Evolutionary conservation across 345 rosid species (phyloP).

Genomic region (Acer negundo): DNA sequence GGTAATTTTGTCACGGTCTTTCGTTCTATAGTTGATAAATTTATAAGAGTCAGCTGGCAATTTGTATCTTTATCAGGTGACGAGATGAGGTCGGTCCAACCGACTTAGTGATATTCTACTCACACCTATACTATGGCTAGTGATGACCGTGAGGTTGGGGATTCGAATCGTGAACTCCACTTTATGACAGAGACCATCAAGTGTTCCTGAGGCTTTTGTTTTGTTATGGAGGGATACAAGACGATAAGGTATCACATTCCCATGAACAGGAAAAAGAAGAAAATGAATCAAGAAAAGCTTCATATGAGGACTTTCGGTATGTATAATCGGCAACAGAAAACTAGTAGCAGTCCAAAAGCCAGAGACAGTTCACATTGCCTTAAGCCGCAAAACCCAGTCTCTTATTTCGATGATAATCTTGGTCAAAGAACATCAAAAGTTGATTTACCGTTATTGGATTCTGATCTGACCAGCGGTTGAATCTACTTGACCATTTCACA

Average conservation of each 20-base stretch:
- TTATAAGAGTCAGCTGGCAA: too few relatives aligned
- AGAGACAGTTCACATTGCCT: conserved; percentile 10
- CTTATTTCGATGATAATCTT: neutral
- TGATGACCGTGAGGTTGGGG: too few relatives aligned
- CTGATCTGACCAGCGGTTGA: neutral
- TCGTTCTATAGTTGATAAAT: too few relatives aligned
- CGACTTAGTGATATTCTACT: too few relatives aligned
- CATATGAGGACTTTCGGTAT: neutral
- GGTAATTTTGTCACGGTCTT: neutral
- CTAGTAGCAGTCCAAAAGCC: neutral
- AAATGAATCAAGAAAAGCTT: conserved; percentile 2
- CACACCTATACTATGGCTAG: too few relatives aligned
- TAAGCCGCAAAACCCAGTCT: neutral
- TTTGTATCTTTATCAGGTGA: neutral
- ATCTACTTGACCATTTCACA: neutral
- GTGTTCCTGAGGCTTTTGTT: neutral
- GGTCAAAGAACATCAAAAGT: neutral
- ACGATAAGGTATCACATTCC: neutral
- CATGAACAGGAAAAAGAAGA: neutral
- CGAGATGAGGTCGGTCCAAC: too few relatives aligned
- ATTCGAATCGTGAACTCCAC: neutral
- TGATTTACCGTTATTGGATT: neutral
- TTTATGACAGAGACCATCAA: neutral
- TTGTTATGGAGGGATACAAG: neutral
- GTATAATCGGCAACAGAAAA: conserved; percentile 9